Evolutionary conservation across 1,284 basidiomycete genomes (phyloP).

Genomic region (Anthracocystis panici-leucophaei): DNA sequence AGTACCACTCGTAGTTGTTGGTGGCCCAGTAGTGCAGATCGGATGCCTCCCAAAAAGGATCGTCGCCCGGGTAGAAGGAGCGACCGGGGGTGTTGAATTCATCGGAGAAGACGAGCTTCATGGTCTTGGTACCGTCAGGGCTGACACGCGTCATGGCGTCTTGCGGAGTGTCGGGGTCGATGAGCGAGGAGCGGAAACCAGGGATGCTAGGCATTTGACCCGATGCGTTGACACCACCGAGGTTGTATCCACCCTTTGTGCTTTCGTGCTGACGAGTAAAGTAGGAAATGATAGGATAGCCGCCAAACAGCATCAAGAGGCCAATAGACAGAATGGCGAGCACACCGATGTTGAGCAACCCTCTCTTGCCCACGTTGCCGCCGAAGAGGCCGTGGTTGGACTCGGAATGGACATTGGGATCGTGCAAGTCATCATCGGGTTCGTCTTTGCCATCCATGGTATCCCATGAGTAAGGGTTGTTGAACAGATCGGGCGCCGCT

Average conservation of each 20-base stretch:
- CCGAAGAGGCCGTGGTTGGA: conserved; percentile 24
- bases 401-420: conserved; percentile 26
- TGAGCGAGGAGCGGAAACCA: conserved; percentile 51
- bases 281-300: conserved; percentile 78
- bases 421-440: conserved; percentile 55
- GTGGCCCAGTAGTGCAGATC: conserved; percentile 78
- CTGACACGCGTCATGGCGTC: conserved; percentile 48
- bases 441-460: conserved; percentile 56
- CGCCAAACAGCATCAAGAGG: conserved; percentile 78
- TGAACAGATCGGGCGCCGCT: conserved; percentile 20
- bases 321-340: conserved; percentile 71
- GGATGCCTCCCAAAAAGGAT: conserved; percentile 80
- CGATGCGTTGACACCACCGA: conserved; percentile 61
- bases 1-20: conserved; percentile 73
- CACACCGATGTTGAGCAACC: conserved; percentile 73
- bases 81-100: conserved; percentile 68
- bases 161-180: conserved; percentile 70
- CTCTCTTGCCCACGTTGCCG: conserved; percentile 29
- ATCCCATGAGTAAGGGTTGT: conserved; percentile 58
- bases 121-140: conserved; percentile 72
- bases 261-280: conserved; percentile 21
- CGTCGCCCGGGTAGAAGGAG: conserved; percentile 75
- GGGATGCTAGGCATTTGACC: conserved; percentile 60
- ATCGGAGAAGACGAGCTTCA: conserved; percentile 68
- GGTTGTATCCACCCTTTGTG: conserved; percentile 55